Evolutionary conservation across 371 early-diverging fungal genomes (phyloP).

Genomic region (Funneliformis caledonium): DNA sequence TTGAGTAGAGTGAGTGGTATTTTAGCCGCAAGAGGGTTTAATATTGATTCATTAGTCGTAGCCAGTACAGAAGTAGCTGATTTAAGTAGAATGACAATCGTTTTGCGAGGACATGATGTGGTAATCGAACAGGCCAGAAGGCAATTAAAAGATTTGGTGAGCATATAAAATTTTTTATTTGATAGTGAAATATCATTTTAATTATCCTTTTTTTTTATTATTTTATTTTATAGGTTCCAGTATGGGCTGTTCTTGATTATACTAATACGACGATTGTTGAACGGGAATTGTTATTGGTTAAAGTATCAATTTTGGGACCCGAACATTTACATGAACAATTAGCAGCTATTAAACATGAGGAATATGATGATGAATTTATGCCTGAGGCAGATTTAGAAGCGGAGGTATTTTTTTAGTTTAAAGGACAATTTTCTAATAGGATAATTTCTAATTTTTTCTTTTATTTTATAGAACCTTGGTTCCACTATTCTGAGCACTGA

Average conservation of each 20-base stretch:
- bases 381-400: slow-evolving; percentile 39
- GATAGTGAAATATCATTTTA: background rate
- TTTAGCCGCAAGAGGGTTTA: slow-evolving; percentile 95
- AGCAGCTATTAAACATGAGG: slow-evolving; percentile 16
- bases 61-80: slow-evolving; percentile 94
- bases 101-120: slow-evolving; percentile 83
- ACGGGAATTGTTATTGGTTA: slow-evolving; percentile 89
- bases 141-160: slow-evolving; percentile 91
- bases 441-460: background rate
- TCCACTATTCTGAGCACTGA: no score
- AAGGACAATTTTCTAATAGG: background rate
- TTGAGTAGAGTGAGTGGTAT: slow-evolving; percentile 90
- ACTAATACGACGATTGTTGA: slow-evolving; percentile 82
- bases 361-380: slow-evolving; percentile 56
- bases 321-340: slow-evolving; percentile 64
- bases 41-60: slow-evolving; percentile 95
- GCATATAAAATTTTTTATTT: slow-evolving; percentile 13
- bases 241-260: slow-evolving; percentile 97
- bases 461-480: background rate
- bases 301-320: slow-evolving; percentile 88
- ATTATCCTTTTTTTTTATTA: background rate
- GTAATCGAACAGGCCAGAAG: slow-evolving; percentile 91
- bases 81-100: slow-evolving; percentile 93
- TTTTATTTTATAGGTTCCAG: slow-evolving; percentile 69
- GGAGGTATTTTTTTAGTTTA: slow-evolving; percentile 41